A percentile compares a stretch with the other conserved stretches of the same genome.
Conservation (phyloP, 257 asterid species). For the Thymus quinquecostatus region DNA sequence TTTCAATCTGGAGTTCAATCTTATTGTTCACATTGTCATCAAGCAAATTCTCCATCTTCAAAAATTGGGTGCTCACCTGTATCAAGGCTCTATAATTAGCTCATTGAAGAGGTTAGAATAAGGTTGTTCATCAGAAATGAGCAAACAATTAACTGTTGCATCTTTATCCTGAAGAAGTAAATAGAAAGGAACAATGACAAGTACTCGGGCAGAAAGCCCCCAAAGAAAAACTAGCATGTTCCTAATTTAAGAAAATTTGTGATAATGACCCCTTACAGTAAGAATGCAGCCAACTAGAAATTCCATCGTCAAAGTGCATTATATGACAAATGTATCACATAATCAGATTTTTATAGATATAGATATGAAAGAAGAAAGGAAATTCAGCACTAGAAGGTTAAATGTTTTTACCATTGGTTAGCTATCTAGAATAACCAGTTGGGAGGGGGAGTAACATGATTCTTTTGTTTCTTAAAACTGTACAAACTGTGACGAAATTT, state of each 20-base stretch:
- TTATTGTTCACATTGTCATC: constrained; percentile 80
- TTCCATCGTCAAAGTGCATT: no score
- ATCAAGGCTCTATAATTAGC: constrained; percentile 36
- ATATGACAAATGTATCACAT: no score
- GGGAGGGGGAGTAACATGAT: neutral
- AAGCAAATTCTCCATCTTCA: constrained; percentile 84
- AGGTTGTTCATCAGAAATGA: neutral
- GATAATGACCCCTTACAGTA: no score
- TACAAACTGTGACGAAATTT: neutral
- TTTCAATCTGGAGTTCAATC: constrained; percentile 90
- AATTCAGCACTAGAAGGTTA: neutral
- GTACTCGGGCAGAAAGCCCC: constrained; percentile 11
- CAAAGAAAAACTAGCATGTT: neutral
- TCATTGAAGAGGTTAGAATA: constrained; percentile 18
- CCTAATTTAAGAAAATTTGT: neutral
- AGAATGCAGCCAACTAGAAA: no score
- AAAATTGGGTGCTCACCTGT: constrained; percentile 94
- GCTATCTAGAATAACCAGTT: no score
- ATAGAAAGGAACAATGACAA: constrained; percentile 4
- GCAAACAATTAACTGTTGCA: neutral
- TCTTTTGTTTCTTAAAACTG: constrained; percentile 15
- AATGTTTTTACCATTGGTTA: no score
- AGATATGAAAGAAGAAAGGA: neutral
- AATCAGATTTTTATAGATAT: no score
- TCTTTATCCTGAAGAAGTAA: constrained; percentile 10